Conservation (phyloP, 306 rosid genomes). For the Chamaecrista fasciculata region DNA sequence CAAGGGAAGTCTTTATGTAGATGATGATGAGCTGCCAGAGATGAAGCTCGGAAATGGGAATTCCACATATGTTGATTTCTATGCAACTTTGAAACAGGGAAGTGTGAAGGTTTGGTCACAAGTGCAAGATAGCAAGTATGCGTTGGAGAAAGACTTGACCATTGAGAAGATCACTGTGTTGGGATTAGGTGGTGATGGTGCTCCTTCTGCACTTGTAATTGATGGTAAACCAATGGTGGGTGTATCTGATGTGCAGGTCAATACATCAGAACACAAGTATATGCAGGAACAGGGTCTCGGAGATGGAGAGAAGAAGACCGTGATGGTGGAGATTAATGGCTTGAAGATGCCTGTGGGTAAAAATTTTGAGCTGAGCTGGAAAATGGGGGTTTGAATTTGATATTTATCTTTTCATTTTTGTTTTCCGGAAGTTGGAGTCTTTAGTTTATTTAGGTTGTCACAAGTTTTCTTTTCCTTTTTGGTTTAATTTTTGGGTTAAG, state of each 20-base stretch:
- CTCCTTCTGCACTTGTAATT: conserved; percentile 48
- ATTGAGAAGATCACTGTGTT: conserved; percentile 63
- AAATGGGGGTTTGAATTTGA: conserved; percentile 52
- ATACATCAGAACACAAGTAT: conserved; percentile 41
- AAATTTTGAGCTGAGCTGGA: conserved; percentile 79
- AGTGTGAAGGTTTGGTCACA: conserved; percentile 78
- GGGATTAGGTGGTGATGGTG: conserved; percentile 63
- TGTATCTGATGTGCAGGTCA: conserved; percentile 40
- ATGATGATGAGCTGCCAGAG: conserved; percentile 74
- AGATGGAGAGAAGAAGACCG: conserved; percentile 46
- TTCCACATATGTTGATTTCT: conserved; percentile 63
- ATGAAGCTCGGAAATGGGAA: conserved; percentile 76
- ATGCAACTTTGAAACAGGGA: conserved; percentile 60
- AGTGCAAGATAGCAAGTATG: conserved; percentile 82
- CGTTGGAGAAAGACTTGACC: conserved; percentile 62
- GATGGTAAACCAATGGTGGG: conserved; percentile 46
- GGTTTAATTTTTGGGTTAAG: too few species aligned
- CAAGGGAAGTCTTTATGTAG: conserved; percentile 74
- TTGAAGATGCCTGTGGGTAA: conserved; percentile 68
- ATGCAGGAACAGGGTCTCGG: conserved; percentile 29
- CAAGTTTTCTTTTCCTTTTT: conserved; percentile 8
- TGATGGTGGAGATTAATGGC: conserved; percentile 66
- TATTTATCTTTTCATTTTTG: not conserved
- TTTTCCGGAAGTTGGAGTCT: not conserved
- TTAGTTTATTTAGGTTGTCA: not conserved